Conservation (phyloP, 805 yeast species). For the Jamesozyma piceae region DNA sequence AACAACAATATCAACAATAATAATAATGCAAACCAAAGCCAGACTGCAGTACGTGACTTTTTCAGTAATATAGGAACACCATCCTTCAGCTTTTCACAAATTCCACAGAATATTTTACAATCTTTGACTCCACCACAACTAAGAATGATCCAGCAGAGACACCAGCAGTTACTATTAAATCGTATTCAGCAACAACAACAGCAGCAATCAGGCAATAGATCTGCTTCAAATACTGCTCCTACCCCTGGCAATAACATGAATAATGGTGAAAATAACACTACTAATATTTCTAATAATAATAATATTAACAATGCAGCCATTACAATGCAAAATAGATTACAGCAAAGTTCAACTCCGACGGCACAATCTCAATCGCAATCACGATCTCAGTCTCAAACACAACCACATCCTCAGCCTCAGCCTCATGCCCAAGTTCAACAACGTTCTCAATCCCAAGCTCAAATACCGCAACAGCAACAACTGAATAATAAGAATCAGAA, state of each 20-base stretch:
- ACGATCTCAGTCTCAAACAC: background rate
- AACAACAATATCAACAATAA: conserved; percentile 1
- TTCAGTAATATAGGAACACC: conserved; percentile 30
- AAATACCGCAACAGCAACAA: conserved; percentile 9
- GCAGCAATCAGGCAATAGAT: conserved; percentile 8
- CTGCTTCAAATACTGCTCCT: background rate
- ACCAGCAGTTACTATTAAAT: conserved; percentile 25
- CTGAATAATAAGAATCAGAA: conserved; percentile 4
- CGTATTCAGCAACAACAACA: conserved; percentile 25
- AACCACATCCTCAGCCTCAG: conserved; percentile 4
- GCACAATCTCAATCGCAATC: background rate
- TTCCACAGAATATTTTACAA: conserved; percentile 28
- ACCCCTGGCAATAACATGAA: background rate
- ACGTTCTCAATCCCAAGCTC: conserved; percentile 7
- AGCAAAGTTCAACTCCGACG: background rate
- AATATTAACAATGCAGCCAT: background rate
- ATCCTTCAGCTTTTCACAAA: conserved; percentile 26
- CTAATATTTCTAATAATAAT: conserved; percentile 3
- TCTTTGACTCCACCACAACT: conserved; percentile 26
- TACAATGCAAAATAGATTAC: background rate
- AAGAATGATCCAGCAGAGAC: conserved; percentile 29
- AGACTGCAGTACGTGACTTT: conserved; percentile 2
- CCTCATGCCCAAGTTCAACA: conserved; percentile 1
- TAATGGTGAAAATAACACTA: background rate
- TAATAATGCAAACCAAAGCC: background rate